Evolutionary conservation across 371 early-diverging fungal genomes (phyloP), one percentile per base, ranked within the genome.

Genomic region (Mucor piriformis): DNA sequence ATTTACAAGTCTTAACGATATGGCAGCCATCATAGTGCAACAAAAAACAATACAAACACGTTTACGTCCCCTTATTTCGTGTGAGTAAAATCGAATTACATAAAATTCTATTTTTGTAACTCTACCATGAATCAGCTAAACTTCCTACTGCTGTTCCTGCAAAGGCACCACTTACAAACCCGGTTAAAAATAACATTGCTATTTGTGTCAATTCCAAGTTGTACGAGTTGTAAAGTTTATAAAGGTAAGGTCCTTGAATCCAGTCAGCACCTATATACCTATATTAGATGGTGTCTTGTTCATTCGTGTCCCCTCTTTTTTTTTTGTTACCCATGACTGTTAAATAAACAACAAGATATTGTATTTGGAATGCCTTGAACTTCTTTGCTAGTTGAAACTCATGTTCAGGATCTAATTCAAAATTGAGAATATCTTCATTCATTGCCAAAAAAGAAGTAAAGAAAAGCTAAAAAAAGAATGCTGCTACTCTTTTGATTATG

Each of bases 231-330:
- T 92, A 92, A 47, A 91, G 60, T 21, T 83, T 78, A 66, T 91
- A 92, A 7, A 87, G 60, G 58, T 91, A 90, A 3, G 93, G 87
- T 8, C 81, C 90, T 53, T 90, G 91, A 21, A 92, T 74, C 90
- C 90, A 89, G 62, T 91, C 91, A 20, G 87, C 80, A 48, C 82
- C 88, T 86, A 58, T 58, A 37, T 46, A 56, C 13, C 25, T 3
- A 32, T 25, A 38, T 8, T 20, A 54, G 21, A 33, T 21, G 54
- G 10, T 38, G 23, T 21, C 13, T 20, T 21, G 15, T 21, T 46
- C 16, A 8, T 24, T 21, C 3, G 7, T 8, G 43, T n/a, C 10
- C 15, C 8, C 21, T 20, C 10, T 51, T n/a, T 15, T 34, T 25
- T 49, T 8, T 2, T 10, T 16, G 57, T 27, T 81, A 87, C 87